Percentiles rank a stretch among this genome's conserved stretches.
These are phyloP conservation scores for Garcia nutans DNA, from an alignment of 345 rosid genomes.

Conservation along the genomic window DNA sequence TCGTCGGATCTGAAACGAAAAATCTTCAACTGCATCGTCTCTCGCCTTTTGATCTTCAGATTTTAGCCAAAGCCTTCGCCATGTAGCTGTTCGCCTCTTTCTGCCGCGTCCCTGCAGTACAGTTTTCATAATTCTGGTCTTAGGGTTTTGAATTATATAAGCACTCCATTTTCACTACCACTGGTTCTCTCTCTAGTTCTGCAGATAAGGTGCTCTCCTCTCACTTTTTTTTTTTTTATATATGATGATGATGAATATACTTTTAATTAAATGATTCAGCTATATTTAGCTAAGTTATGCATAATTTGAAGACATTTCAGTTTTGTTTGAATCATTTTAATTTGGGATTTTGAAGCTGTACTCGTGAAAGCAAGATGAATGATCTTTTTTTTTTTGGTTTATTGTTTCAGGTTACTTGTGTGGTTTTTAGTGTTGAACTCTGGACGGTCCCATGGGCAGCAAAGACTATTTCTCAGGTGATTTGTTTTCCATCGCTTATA, in stretches of 20 bases:
- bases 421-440: background rate
- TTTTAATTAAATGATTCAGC: too few relatives aligned
- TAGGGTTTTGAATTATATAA: background rate
- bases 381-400: background rate
- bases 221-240: background rate
- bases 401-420: background rate
- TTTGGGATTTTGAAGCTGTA: background rate
- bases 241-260: too few relatives aligned
- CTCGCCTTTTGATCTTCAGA: background rate
- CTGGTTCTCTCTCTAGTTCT: background rate
- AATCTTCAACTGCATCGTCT: too few relatives aligned
- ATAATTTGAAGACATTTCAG: background rate
- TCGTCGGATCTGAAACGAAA: too few relatives aligned
- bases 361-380: too few relatives aligned
- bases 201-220: background rate
- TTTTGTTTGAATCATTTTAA: background rate
- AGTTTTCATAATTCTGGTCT: background rate
- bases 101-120: background rate
- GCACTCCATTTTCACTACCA: background rate
- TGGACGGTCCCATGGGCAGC: background rate
- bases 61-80: background rate
- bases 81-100: background rate
- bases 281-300: too few relatives aligned
- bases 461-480: background rate
- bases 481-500: background rate